Evolutionary conservation across 306 rosid species (phyloP), one percentile per base, ranked within the genome.

Genomic region (Rubus parviflorus): DNA sequence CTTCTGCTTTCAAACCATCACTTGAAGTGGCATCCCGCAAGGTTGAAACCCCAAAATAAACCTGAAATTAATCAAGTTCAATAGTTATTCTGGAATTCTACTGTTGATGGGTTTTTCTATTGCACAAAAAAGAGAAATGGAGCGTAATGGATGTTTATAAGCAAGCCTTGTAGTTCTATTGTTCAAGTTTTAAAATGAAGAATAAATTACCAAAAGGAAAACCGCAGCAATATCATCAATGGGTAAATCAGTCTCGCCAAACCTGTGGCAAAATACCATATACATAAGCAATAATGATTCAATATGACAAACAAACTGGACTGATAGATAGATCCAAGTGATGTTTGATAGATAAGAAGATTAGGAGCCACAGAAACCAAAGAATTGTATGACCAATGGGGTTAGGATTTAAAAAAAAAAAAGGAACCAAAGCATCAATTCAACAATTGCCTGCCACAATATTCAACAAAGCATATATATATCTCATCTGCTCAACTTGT

Each of bases 191-290:
- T 35, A 42, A 8, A 57, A 54, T 30, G 40, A 4, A 22, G 37
- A 80, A 74, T 63, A 77, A 74, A 57, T 82, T 91, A 96, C 99
- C 96, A 92, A 87, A 45, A 96, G 91, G 75, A 89, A 74, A 84
- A 89, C 99, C 43, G 97, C 99, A 53, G 94, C 96, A 77, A 92
- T 91, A 82, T 96, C 99, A 85, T 96, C 98, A 61, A 96, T 60
- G 40, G 98, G 99, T 77, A 92, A 87, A 89, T 92, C 98, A 74
- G 90, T 88, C 82, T 84, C 93, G 6, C 99, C 97, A 82, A 92
- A 86, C 91, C 98, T 96, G 96, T 30, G 82, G 77, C 79, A 81
- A 81, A 57, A 60, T 61, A 77, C 68, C 51, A 52, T 15, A 43
- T 41, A 57, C 70, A 19, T 14, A 14, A 85, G 51, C 76, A 74